phyloP scores from a whole-genome alignment of 2,329 filamentous ascomycete genomes.

The Monosporascus sp. region DNA sequence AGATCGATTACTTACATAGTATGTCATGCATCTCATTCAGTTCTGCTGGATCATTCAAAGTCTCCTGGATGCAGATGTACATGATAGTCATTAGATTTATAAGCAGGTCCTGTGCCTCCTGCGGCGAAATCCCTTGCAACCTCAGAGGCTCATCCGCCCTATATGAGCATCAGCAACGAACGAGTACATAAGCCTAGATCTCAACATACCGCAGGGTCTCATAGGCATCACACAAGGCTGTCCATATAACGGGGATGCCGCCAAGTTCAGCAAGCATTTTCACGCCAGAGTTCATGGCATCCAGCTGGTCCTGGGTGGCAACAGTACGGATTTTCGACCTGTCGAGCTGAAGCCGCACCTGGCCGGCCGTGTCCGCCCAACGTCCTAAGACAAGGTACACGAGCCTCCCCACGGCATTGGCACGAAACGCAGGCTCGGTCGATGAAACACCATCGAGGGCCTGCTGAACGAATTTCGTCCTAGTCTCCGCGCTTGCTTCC shows the following conservation, averaged over 20 bases:
- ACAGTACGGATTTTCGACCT: slow-evolving; percentile 42
- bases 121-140: slow-evolving; percentile 33
- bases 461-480: slow-evolving; percentile 52
- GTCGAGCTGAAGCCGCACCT: slow-evolving; percentile 10
- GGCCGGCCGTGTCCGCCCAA: slow-evolving; percentile 64
- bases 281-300: slow-evolving; percentile 53
- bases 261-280: slow-evolving; percentile 46
- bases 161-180: slow-evolving; percentile 23
- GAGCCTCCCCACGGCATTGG: slow-evolving; percentile 51
- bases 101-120: slow-evolving; percentile 54
- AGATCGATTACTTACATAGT: slow-evolving; percentile 41
- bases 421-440: slow-evolving; percentile 43
- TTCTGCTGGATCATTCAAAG: slow-evolving; percentile 46
- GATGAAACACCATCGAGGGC: slow-evolving; percentile 43
- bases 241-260: slow-evolving; percentile 48
- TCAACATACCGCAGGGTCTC: slow-evolving; percentile 47
- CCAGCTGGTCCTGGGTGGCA: slow-evolving; percentile 53
- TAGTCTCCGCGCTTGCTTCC: slow-evolving; percentile 52
- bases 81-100: slow-evolving; percentile 60
- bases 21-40: slow-evolving; percentile 43
- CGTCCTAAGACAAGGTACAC: slow-evolving; percentile 62
- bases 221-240: slow-evolving; percentile 43
- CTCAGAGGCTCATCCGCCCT: slow-evolving; percentile 46
- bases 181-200: slow-evolving; percentile 7
- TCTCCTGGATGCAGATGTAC: slow-evolving; percentile 55